phyloP scores from a whole-genome alignment of 2,329 filamentous ascomycete species.

The Pseudopithomyces chartarum region DNA sequence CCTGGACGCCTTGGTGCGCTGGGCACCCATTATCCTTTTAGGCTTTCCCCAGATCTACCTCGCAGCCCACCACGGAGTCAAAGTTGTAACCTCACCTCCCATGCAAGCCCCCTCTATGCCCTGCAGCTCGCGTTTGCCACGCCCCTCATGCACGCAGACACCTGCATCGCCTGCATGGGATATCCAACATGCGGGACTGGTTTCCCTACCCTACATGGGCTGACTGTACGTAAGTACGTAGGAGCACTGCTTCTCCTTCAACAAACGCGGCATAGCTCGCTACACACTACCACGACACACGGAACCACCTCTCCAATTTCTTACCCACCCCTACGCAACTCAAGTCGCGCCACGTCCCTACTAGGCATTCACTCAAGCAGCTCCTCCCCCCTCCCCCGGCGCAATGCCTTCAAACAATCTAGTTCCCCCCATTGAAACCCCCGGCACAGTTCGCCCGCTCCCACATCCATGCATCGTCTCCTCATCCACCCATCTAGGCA shows the following conservation, averaged over 20 bases:
- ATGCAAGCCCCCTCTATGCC: neutral
- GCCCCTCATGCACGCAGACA: neutral
- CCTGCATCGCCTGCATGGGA: neutral
- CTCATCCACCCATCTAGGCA: neutral
- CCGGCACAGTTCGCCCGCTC: neutral
- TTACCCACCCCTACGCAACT: neutral
- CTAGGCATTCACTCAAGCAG: neutral
- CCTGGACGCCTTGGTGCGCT: constrained; percentile 3
- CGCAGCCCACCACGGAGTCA: neutral
- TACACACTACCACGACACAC: no score
- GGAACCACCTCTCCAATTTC: neutral
- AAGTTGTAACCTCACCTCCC: neutral
- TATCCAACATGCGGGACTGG: neutral
- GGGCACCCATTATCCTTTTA: constrained; percentile 25
- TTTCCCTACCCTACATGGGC: no score
- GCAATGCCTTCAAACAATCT: neutral
- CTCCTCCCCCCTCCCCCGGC: neutral
- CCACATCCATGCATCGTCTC: neutral
- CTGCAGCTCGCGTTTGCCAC: neutral
- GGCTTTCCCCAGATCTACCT: constrained; percentile 22
- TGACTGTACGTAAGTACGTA: no score
- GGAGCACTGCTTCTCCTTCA: neutral
- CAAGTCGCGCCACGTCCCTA: neutral
- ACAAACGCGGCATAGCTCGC: neutral
- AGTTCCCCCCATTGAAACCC: neutral